These are phyloP conservation scores for Daldinia eschscholtzii DNA, from an alignment of 2,329 filamentous ascomycete genomes.

Conservation along the genomic window DNA sequence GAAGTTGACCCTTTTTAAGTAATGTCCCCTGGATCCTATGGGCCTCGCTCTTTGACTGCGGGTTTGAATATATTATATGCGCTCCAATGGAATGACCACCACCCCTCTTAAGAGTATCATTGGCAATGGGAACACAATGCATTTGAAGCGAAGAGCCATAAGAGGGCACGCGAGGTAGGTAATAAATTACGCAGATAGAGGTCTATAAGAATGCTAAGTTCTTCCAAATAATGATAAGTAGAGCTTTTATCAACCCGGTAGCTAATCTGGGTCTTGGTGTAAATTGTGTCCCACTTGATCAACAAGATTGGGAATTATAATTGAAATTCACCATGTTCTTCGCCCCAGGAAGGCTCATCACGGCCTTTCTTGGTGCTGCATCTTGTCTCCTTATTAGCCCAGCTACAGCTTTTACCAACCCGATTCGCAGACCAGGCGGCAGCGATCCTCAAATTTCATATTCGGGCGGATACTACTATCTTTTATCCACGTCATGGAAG, in stretches of 20 bases:
- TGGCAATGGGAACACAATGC: background rate
- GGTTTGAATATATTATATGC: conserved; percentile 14
- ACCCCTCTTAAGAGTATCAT: conserved; percentile 7
- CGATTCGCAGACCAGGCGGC: conserved; percentile 63
- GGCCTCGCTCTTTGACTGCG: conserved; percentile 6
- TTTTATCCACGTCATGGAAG: conserved; percentile 68
- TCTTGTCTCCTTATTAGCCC: conserved; percentile 40
- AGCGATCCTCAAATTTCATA: conserved; percentile 67
- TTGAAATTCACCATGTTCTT: conserved; percentile 24
- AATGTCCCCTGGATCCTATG: conserved; percentile 3
- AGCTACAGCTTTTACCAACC: conserved; percentile 61
- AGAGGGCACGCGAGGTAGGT: background rate
- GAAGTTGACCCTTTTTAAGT: conserved; percentile 10
- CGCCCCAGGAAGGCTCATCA: conserved; percentile 15
- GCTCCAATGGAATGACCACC: conserved; percentile 21
- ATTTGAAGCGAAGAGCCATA: conserved; percentile 1
- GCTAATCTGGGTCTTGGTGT: background rate
- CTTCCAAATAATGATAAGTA: background rate
- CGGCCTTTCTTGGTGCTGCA: conserved; percentile 34
- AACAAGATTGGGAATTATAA: background rate
- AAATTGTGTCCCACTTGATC: background rate
- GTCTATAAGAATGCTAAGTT: conserved; percentile 7
- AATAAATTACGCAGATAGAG: background rate
- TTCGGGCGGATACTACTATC: conserved; percentile 66
- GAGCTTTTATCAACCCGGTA: background rate